phyloP scores from a whole-genome alignment of 1,284 basidiomycete genomes.

The Nidula niveotomentosa region DNA sequence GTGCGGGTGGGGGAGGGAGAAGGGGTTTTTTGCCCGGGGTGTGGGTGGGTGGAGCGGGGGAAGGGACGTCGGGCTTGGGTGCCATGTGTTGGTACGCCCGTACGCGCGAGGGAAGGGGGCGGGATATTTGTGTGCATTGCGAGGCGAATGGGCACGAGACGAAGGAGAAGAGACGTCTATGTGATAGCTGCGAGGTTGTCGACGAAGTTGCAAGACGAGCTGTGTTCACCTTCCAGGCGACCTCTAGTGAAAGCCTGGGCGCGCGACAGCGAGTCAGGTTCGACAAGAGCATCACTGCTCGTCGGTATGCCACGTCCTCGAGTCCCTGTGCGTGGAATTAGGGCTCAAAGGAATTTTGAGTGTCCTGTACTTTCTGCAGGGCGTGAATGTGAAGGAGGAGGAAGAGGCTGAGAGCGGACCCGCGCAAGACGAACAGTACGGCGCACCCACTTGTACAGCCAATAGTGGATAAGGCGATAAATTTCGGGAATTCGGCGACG shows the following conservation, averaged over 20 bases:
- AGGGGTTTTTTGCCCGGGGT: background rate
- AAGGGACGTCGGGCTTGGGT: conserved; percentile 14
- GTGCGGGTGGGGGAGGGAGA: conserved; percentile 8
- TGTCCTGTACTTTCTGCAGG: background rate
- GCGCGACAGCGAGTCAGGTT: background rate
- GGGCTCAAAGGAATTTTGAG: background rate
- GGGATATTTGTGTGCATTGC: background rate
- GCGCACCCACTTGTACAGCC: background rate
- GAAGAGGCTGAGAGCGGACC: background rate
- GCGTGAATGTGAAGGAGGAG: background rate
- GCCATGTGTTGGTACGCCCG: conserved; percentile 18
- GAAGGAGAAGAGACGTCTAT: background rate
- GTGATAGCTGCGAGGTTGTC: background rate
- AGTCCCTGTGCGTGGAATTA: background rate
- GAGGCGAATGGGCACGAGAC: background rate
- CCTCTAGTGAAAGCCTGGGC: background rate
- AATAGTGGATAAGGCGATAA: background rate
- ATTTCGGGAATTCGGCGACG: background rate
- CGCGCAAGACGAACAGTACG: background rate
- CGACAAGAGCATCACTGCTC: background rate
- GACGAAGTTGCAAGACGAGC: background rate
- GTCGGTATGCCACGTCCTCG: background rate
- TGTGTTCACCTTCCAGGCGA: background rate
- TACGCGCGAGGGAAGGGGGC: background rate
- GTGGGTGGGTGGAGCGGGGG: conserved; percentile 3